Conservation (phyloP, 208 protist genomes). For the Trypanosoma brucei region DNA sequence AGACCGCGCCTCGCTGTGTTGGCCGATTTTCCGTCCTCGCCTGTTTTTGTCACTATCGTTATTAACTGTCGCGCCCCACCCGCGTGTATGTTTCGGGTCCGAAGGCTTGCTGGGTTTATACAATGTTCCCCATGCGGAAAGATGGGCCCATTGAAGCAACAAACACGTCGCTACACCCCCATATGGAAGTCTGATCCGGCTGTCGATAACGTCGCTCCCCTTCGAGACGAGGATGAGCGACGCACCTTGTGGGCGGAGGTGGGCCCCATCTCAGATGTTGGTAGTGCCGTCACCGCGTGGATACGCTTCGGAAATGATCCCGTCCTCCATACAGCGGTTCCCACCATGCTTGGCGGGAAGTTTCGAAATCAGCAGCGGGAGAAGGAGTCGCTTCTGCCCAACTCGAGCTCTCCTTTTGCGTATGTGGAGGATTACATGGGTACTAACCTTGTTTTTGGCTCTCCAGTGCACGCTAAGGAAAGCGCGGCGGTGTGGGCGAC, state of each 20-base stretch:
- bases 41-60: no score
- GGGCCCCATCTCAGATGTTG: constrained; percentile 37
- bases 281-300: constrained; percentile 48
- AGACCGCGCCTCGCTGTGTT: no score
- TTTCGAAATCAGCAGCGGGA: background rate
- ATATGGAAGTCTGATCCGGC: constrained; percentile 53
- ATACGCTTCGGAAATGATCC: constrained; percentile 88
- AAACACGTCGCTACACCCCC: constrained; percentile 63
- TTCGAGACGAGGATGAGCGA: constrained; percentile 53
- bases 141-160: background rate
- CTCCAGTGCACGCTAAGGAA: constrained; percentile 43
- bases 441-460: constrained; percentile 64
- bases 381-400: background rate
- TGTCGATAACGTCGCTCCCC: constrained; percentile 33
- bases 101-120: constrained; percentile 1
- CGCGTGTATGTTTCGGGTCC: constrained; percentile 7
- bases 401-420: constrained; percentile 60
- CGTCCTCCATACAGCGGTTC: constrained; percentile 59
- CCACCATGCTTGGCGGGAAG: constrained; percentile 9
- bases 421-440: constrained; percentile 86
- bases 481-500: constrained; percentile 60
- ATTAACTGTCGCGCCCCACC: no score
- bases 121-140: background rate
- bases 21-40: no score
- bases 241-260: constrained; percentile 45